phyloP scores from a whole-genome alignment of 176 grass and related monocot genomes.

The Juncus inflexus region DNA sequence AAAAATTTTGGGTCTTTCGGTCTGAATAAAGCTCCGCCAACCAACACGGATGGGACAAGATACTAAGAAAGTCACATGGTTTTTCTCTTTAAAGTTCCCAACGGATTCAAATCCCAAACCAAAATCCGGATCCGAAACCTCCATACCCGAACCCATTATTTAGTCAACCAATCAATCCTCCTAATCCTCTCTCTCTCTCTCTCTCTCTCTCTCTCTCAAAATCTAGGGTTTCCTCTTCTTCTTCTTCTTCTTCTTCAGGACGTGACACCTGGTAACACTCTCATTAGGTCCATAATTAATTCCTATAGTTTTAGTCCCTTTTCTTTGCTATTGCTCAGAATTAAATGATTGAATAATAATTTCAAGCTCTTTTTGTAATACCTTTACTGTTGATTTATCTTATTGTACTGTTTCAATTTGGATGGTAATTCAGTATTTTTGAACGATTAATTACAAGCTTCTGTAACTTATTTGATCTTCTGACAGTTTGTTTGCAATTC shows the following conservation, averaged over 20 bases:
- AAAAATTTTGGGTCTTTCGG: no score
- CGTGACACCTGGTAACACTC: neutral
- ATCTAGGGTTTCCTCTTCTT: conserved; percentile 16
- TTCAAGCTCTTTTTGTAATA: neutral
- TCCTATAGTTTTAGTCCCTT: neutral
- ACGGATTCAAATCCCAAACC: no score
- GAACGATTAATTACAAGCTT: no score
- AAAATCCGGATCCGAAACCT: neutral
- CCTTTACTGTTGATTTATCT: no score
- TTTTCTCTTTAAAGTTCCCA: no score
- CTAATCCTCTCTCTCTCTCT: neutral
- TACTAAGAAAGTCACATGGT: no score
- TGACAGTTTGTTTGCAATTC: no score
- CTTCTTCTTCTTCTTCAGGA: neutral
- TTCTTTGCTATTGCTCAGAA: neutral
- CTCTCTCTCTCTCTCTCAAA: neutral
- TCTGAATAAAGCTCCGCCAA: no score
- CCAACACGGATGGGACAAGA: no score
- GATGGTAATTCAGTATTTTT: no score
- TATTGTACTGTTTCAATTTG: no score
- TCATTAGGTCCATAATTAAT: neutral
- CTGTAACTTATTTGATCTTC: no score
- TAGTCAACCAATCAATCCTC: neutral
- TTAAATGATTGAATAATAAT: neutral
- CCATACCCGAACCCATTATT: neutral